Evolutionary conservation across 345 rosid genomes (phyloP).

Genomic region (Mercurialis annua): DNA sequence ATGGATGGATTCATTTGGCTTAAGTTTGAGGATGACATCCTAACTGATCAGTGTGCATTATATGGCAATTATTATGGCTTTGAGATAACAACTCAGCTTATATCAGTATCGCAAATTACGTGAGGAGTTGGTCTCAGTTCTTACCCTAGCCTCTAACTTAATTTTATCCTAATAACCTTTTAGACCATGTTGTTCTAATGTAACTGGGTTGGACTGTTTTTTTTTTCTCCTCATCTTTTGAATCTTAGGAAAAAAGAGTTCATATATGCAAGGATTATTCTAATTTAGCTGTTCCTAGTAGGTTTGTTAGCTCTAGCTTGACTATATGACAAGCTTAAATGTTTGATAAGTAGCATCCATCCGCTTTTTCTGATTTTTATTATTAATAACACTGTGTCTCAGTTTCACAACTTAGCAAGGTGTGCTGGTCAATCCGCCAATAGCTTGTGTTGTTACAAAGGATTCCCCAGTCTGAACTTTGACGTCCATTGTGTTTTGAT

Average conservation of each 20-base stretch:
- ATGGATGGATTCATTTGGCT: not conserved
- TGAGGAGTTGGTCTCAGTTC: not conserved
- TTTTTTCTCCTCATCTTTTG: not conserved
- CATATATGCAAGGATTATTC: too few species aligned
- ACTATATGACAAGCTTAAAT: not conserved
- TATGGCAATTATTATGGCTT: not conserved
- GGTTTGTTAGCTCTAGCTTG: too few species aligned
- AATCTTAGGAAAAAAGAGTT: too few species aligned
- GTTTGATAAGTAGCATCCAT: not conserved
- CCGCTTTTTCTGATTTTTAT: not conserved
- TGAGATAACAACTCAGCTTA: not conserved
- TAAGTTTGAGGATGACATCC: not conserved
- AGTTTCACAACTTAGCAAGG: not conserved
- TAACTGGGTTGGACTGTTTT: not conserved
- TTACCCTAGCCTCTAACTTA: not conserved
- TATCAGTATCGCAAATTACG: not conserved
- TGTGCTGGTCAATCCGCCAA: not conserved
- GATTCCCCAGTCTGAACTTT: not conserved
- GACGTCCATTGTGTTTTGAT: not conserved
- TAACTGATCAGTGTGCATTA: not conserved
- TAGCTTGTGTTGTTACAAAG: not conserved
- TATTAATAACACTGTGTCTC: not conserved
- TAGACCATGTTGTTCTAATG: not conserved
- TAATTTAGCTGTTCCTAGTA: too few species aligned
- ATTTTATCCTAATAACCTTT: not conserved